Base-by-base conservation (phyloP, 192 early-diverging fungal genomes). In the Backusella westeae region DNA sequence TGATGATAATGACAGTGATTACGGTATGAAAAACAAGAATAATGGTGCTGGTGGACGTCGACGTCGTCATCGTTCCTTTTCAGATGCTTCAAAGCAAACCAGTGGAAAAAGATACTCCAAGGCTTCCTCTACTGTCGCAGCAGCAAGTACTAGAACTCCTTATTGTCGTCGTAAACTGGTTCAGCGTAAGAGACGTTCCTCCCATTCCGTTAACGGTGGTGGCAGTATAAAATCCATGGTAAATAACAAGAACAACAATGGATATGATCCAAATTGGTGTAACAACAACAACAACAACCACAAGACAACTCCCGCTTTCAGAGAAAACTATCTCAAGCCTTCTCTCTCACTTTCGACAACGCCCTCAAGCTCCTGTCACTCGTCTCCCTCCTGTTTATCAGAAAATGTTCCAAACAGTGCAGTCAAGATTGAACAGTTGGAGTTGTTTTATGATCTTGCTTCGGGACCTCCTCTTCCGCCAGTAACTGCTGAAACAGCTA, bases 401-500 rank as follows among this genome's bases (percentile, higher is more conserved):
- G 56, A 63, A 63, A 63, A 63, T 29, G 56, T 63, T 26, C 56
- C 56, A 63, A 29, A 10, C 56, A 63, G 9, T 29, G 3, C 56
- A 29, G 21, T 63, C 56, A 63, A 63, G 23, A 12, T 63, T 14
- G 56, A 63, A 63, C 56, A 26, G 56, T 63, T 63, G 12, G 56
- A 63, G 14, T 63, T 63, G 9, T 63, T 63, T 29, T 63, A 63
- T 63, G 56, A 63, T 29, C 21, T 63, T 29, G 4, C 56, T 63
- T 63, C 56, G 56, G 56, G 56, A 63, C 23, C 7, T 26, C 56
- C 56, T 63, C 56, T 59, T 59, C 56, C 56, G 56, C 26, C 56
- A 63, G 56, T 63, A 63, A 29, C 56, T 29, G 26, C 56, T 63
- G 56, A 63, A 63, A 63, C 56, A 63, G 12, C 56, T 63, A 63